Percentiles rank a stretch among this genome's conserved stretches.
Evolutionary conservation across 1,284 basidiomycete species (phyloP).

Genomic region (Naganishia sp.): DNA sequence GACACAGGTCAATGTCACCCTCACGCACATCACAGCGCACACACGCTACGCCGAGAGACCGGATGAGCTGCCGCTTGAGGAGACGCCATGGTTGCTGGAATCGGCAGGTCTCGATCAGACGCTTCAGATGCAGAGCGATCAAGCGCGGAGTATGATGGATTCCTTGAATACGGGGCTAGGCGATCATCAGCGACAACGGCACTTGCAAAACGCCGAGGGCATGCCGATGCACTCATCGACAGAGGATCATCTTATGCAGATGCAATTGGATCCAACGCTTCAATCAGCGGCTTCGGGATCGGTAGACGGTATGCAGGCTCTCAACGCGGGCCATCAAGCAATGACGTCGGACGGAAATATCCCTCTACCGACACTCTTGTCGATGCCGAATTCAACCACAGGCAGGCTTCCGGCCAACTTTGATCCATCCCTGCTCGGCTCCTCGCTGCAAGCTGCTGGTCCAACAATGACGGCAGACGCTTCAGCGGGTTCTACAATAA

Average conservation of each 20-base stretch:
- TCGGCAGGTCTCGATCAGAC: not conserved
- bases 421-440: not conserved
- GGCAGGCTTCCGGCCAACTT: not conserved
- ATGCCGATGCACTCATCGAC: no score
- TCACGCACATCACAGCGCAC: conserved; percentile 12
- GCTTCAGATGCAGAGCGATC: not conserved
- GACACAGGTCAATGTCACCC: conserved; percentile 8
- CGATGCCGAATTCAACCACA: not conserved
- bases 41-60: conserved; percentile 10
- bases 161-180: not conserved
- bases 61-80: conserved; percentile 10
- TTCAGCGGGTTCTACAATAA: not conserved
- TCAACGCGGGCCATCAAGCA: no score
- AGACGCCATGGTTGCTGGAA: conserved; percentile 19
- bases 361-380: not conserved
- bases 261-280: not conserved
- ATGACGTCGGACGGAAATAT: not conserved
- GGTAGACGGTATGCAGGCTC: no score
- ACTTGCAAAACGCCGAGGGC: not conserved
- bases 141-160: not conserved
- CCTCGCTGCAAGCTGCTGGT: not conserved
- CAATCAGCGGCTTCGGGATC: no score
- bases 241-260: no score
- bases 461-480: not conserved
- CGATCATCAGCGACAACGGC: not conserved